Percentiles rank a stretch among this genome's conserved stretches.
Conservation (phyloP, 1,139 yeast species). For the Saccharomycopsis hybrid region DNA sequence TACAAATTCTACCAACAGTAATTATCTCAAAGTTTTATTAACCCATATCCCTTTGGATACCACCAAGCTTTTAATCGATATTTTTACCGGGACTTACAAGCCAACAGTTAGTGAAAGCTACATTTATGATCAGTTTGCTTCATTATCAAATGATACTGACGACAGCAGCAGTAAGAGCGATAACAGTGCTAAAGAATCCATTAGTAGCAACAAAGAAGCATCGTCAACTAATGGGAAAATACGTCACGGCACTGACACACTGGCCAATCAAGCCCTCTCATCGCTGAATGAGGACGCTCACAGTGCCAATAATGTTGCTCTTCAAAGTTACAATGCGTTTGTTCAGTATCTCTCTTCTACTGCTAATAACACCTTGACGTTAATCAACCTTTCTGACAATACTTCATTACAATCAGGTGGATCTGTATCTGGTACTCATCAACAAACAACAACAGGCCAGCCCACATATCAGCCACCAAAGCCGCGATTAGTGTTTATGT, state of each 20-base stretch:
- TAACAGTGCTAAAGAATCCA: too few relatives aligned
- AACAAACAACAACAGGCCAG: too few relatives aligned
- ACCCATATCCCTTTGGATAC: slow-evolving; percentile 73
- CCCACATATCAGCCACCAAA: slow-evolving; percentile 91
- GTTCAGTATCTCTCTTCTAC: slow-evolving; percentile 50
- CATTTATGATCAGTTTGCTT: slow-evolving; percentile 16
- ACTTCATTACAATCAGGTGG: too few relatives aligned
- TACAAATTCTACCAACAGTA: slow-evolving; percentile 31
- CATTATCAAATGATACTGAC: not conserved
- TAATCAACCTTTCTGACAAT: slow-evolving; percentile 16
- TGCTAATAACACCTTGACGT: slow-evolving; percentile 23
- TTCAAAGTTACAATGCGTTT: slow-evolving; percentile 70
- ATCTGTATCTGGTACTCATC: too few relatives aligned
- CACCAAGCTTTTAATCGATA: slow-evolving; percentile 72
- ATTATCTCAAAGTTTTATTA: slow-evolving; percentile 59
- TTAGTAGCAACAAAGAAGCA: slow-evolving; percentile 9
- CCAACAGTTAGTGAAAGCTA: slow-evolving; percentile 32
- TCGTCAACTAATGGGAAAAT: not conserved
- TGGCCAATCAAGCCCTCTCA: too few relatives aligned
- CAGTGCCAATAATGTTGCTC: slow-evolving; percentile 35
- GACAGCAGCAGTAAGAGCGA: slow-evolving; percentile 17
- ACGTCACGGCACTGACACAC: too few relatives aligned
- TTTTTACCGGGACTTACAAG: slow-evolving; percentile 78
- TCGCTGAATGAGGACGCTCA: too few relatives aligned
- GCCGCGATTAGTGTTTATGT: slow-evolving; percentile 80